Base-by-base conservation (phyloP, 257 asterid species). In the Verbena officinalis region DNA sequence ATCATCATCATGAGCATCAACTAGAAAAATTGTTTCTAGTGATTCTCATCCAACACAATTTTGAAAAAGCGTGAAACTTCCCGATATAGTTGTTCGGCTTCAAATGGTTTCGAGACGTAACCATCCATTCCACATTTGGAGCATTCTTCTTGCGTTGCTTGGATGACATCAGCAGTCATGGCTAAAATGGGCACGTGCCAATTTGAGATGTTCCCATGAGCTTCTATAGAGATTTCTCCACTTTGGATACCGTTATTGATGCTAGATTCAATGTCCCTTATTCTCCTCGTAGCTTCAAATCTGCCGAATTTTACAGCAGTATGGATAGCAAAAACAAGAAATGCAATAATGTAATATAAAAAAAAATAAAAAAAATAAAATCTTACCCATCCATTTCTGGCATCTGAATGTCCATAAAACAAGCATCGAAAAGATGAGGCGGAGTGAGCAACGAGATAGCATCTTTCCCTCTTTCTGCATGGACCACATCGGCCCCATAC, bases 381-480 rank as follows among this genome's bases (percentile, higher is more conserved):
- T n/a, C 80, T 77, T 80, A 90, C 98, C 99, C 99, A 30, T 93
- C 96, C 94, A 90, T 90, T 78, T 84, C 95, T 0, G 99, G 99
- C 99, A 93, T 93, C 77, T 93, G 99, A 65, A 93, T 93, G 65
- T 93, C 99, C 99, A 93, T 93, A 83, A 93, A 93, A 65, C 99
- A 93, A n/a, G 99, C 99, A 78, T 93, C 96, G 10, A 93, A 86
- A 11, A 54, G 71, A 75, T 93, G 99, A 15, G 96, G 97, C 3
- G 99, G 99, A 20, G 82, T 82, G 42, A 93, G 69, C 65, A 78
- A 64, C 0, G 75, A 38, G 68, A 93, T 80, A 1, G 99, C 95
- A 7, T 87, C 77, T 70, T 53, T 75, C 55, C 99, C 99, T 44
- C 90, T 74, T 45, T 87, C 97, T 17, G 85, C 89, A 65, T 84